Base-by-base conservation (phyloP, 108 stramenopile genomes). In the Skeletonema costatum region DNA sequence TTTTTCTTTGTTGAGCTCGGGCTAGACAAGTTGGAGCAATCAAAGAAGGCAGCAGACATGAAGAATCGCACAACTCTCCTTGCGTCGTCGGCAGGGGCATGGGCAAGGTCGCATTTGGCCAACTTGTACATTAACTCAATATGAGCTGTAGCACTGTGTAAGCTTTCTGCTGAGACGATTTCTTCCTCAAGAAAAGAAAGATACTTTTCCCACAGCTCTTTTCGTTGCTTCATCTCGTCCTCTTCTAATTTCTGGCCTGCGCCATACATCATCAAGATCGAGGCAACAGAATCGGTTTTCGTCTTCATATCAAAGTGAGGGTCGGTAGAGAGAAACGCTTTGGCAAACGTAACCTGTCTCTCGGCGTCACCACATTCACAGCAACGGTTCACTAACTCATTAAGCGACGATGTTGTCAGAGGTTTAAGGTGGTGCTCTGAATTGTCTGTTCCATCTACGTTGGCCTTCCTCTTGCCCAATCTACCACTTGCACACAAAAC, bases 1-100 rank as follows among this genome's bases (percentile, higher is more conserved):
- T 88, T 88, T 56, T 87, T 88, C 29, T 70, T 42, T 16, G 73
- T 39, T 5, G 73, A 66, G 56, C 66, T 79, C 16, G 39, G 56
- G 30, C 10, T 35, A 21, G 13, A 38, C 56, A 82, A 32, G 17
- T 21, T 48, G 16, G 82, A 84, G 65, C 88, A 88, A 71, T 94
- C 90, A 69, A 91, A 92, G 61, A 92, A 95, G 29, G 93, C 90
- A 13, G 75, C 70, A 62, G 86, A 78, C 85, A 92, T 81, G 36
- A 95, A 90, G 56, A 95, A 91, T 16, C 66, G 39, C 12, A 89
- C 35, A 17, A 90, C 74, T 65, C 73, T 81, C 5, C 70, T 61
- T 19, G 80, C 73, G 60, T 59, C 72, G 58, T 74, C 62, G 10
- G 81, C 81, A 30, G 71, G 77, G 32, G 77, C 73, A 36, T 56